Conservation (phyloP, 495 filamentous ascomycete genomes). For the Hypoxylon fuscum region DNA sequence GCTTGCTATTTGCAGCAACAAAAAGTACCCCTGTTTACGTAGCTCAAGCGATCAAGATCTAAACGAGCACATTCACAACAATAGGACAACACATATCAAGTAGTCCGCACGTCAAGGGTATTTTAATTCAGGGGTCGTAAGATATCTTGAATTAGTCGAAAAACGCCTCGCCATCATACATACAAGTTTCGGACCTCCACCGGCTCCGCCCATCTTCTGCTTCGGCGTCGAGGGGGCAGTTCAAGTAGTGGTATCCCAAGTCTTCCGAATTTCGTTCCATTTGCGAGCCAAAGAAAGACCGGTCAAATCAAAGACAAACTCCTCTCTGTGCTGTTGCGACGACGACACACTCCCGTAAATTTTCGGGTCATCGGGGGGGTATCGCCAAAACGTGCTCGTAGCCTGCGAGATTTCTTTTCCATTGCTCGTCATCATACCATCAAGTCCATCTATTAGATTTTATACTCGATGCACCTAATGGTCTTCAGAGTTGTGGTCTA, state of each 20-base stretch:
- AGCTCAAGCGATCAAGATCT: too few species aligned
- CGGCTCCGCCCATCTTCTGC: not conserved
- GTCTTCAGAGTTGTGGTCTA: constrained; percentile 12
- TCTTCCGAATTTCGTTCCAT: constrained; percentile 27
- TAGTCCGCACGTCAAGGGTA: constrained; percentile 6
- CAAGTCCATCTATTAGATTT: constrained; percentile 20
- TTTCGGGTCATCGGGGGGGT: constrained; percentile 12
- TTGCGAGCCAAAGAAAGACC: constrained; percentile 32
- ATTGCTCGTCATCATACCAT: constrained; percentile 21
- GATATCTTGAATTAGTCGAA: constrained; percentile 42
- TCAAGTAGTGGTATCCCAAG: constrained; percentile 36
- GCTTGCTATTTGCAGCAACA: too few species aligned
- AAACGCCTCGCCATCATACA: constrained; percentile 43
- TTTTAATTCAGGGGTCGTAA: constrained; percentile 34
- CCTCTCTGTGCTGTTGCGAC: constrained; percentile 24
- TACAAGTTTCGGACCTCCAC: constrained; percentile 30
- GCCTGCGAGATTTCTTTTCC: constrained; percentile 28
- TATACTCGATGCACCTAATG: constrained; percentile 25
- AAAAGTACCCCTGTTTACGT: too few species aligned
- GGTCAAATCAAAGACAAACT: constrained; percentile 37
- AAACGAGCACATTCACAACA: not conserved
- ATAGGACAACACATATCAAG: not conserved
- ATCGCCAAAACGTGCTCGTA: constrained; percentile 32
- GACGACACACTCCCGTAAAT: constrained; percentile 13
- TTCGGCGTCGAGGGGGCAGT: not conserved